A percentile compares a stretch with the other conserved stretches of the same genome.
Conservation (phyloP, 768 basidiomycete species). For the Naematelia encephala region DNA sequence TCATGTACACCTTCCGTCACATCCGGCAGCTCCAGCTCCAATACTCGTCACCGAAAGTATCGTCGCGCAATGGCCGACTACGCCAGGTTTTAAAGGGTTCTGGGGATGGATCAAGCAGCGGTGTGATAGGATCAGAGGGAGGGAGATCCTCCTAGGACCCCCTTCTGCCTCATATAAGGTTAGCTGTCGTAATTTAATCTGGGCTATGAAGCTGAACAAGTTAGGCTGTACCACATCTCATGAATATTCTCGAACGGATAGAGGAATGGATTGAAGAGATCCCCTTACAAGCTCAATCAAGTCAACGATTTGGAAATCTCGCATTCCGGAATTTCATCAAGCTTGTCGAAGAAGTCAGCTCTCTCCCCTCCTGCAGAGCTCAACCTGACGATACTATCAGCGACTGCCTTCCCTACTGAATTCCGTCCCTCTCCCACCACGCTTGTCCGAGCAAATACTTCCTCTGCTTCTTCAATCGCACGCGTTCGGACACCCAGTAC, state of each 20-base stretch:
- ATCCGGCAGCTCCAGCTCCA: constrained; percentile 18
- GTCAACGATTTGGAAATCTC: constrained; percentile 88
- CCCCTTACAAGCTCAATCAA: constrained; percentile 62
- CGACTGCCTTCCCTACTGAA: constrained; percentile 57
- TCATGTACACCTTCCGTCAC: constrained; percentile 12
- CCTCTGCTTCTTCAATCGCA: constrained; percentile 71
- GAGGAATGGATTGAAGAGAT: constrained; percentile 75
- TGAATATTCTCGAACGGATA: constrained; percentile 63
- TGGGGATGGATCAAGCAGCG: constrained; percentile 70
- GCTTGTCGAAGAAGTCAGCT: constrained; percentile 68
- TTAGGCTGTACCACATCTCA: constrained; percentile 53
- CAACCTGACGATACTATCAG: constrained; percentile 34
- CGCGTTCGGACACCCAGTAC: constrained; percentile 76
- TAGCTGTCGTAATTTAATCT: not conserved
- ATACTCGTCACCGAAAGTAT: constrained; percentile 52
- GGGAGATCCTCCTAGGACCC: constrained; percentile 54
- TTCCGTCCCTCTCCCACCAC: constrained; percentile 57
- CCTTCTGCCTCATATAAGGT: constrained; percentile 40
- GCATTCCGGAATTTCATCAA: constrained; percentile 82
- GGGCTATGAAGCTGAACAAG: constrained; percentile 7
- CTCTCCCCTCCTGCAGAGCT: not conserved
- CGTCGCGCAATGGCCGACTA: constrained; percentile 67
- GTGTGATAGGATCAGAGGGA: constrained; percentile 72
- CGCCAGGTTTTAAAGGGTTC: constrained; percentile 70
- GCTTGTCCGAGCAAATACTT: constrained; percentile 63